Base-by-base conservation (phyloP, 768 basidiomycete species). In the Podaxis pistillaris region DNA sequence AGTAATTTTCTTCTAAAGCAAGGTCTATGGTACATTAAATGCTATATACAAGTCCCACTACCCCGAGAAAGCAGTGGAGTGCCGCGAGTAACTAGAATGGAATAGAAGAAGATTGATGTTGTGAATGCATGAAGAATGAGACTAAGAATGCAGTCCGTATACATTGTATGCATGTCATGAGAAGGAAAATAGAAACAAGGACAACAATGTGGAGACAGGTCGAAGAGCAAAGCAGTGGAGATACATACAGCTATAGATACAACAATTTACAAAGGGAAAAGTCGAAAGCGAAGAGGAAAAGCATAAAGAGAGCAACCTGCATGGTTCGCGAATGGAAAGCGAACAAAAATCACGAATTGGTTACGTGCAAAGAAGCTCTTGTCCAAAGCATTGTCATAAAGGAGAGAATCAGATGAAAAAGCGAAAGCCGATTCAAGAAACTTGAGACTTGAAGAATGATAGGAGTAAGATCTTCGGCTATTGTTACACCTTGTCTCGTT, bases 201-300 rank as follows among this genome's bases (percentile, higher is more conserved):
- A 37, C 22, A 24, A 8, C 15, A 22, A 22, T 30, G 26, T n/a
- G 9, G 17, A 61, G 17, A 15, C 9, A n/a, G 51, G n/a, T 19
- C 17, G 36, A 26, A 38, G 36, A 19, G 60, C 24, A n/a, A 38
- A 44, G 51, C 28, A 33, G 30, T 9, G n/a, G 26, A n/a, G 19
- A 41, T 15, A 44, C 38, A 26, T 6, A 28, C 55, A 56, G 1
- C 46, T 62, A 66, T 71, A 73, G 60, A 72, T 73, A 75, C 70
- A 74, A 70, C 69, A 73, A 70, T 62, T 64, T 67, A 70, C 68
- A 70, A 52, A 49, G 26, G n/a, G 38, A 3, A 41, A 41, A 53
- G 26, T 11, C 15, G 19, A 46, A 46, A 46, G 44, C 44, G 19
- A 46, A 8, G 44, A n/a, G 44, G 9, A 46, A 19, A 15, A 8